Base-by-base conservation (phyloP, 2,329 filamentous ascomycete species). In the Aureobasidium namibiae region DNA sequence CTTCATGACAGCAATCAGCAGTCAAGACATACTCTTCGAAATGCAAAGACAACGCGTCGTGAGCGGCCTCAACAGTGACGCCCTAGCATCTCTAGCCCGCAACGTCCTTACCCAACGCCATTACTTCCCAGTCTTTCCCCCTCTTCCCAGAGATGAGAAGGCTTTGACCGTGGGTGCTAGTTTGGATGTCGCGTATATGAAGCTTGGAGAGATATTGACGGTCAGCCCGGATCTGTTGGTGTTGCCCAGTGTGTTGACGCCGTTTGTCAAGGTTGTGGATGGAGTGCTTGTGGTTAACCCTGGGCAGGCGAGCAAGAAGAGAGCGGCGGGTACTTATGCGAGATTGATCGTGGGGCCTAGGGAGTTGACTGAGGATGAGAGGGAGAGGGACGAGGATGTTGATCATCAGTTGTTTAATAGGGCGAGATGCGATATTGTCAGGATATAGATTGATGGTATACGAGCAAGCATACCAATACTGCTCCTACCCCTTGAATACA, bases 211-310 rank as follows among this genome's bases (percentile, higher is more conserved):
- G 73, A 95, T 95, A 84, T 81, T 94, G 67, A 89, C 88, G 63
- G 88, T 91, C 2, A 79, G 86, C 56, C 94, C 92, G 0, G 94
- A 99, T 73, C 80, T 97, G 38, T 74, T 97, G 67, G 78, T 97
- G 49, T 78, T 88, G 48, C 92, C 94, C 1, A 95, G 90, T 68
- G 82, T 87, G 48, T 73, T 97, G 65, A 89, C 89, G 24, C 87
- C 91, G 2, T 96, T 95, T 78, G 89, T 90, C 39, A 95, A 89
- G 83, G 92, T 96, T 42, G 86, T 97, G 11, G 90, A 96, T 68
- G 90, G 87, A 65, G 91, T 96, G 0, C 74, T 97, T 7, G 85
- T 91, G 13, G 87, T 99, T 68, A 99, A 99, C 71, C 92, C 94
- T 0, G 92, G 94, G 5, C 86, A 84, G 52, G 75, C 96, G 34